Conservation (phyloP, 73 alveolate species). For the Durusdinium trenchii region DNA sequence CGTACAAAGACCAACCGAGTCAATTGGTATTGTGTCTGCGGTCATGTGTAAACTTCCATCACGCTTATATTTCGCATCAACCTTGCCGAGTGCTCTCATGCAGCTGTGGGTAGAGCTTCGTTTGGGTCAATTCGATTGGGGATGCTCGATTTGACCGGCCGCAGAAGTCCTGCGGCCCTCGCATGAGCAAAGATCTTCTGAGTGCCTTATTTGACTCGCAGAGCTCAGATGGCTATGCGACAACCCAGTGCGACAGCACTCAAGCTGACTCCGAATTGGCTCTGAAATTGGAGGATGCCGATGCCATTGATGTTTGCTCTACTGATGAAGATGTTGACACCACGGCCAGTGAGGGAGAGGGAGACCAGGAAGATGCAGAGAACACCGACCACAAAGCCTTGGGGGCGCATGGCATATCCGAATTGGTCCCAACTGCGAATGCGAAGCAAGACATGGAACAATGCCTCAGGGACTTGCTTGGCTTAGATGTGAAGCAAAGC, state of each 20-base stretch:
- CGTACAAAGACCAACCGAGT: too few species aligned
- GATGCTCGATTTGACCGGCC: too few species aligned
- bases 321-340: constrained; percentile 90
- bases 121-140: too few species aligned
- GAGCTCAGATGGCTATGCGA: constrained; percentile 23
- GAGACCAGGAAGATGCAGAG: background rate
- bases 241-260: constrained; percentile 68
- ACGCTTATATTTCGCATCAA: too few species aligned
- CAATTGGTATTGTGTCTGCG: too few species aligned
- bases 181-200: constrained; percentile 50
- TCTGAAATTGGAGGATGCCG: background rate
- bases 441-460: constrained; percentile 1
- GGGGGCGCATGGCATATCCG: too few species aligned
- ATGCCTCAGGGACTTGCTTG: constrained; percentile 15
- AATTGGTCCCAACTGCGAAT: background rate
- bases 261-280: constrained; percentile 25
- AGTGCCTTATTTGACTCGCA: constrained; percentile 80
- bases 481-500: background rate
- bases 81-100: too few species aligned
- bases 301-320: constrained; percentile 15
- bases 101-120: too few species aligned
- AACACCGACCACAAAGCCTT: too few species aligned
- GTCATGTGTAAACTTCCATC: too few species aligned
- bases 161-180: constrained; percentile 40
- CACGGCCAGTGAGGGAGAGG: constrained; percentile 78